Evolutionary conservation across 805 yeast genomes (phyloP).

Genomic region (Wickerhamiella galacta): DNA sequence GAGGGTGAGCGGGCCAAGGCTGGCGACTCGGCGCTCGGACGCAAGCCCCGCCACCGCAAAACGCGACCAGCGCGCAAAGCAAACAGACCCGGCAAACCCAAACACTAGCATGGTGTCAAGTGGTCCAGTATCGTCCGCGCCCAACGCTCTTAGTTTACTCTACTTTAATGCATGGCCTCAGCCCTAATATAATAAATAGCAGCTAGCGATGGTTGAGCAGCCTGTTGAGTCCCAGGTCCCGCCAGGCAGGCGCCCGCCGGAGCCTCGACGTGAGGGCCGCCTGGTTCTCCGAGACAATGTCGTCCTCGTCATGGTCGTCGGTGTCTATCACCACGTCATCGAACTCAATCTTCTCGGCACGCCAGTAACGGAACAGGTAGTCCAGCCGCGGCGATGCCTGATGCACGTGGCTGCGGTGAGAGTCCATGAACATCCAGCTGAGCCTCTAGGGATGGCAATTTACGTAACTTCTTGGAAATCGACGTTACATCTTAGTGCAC

Average conservation of each 20-base stretch:
- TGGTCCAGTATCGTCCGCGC: no score
- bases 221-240: slow-evolving; percentile 8
- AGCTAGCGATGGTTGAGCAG: neutral
- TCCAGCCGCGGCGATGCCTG: slow-evolving; percentile 16
- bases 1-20: slow-evolving; percentile 21
- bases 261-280: slow-evolving; percentile 5
- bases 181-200: neutral
- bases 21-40: slow-evolving; percentile 10
- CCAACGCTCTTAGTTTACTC: neutral
- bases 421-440: slow-evolving; percentile 15
- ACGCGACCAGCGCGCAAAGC: neutral
- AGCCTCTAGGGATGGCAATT: neutral
- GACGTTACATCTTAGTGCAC: neutral
- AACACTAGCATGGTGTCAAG: neutral
- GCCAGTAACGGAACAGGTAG: slow-evolving; percentile 19
- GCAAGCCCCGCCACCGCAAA: slow-evolving; percentile 10
- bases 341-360: slow-evolving; percentile 15
- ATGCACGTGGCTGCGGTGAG: slow-evolving; percentile 20
- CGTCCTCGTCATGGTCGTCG: slow-evolving; percentile 16
- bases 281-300: slow-evolving; percentile 13
- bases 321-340: slow-evolving; percentile 16
- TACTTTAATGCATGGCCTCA: neutral
- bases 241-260: slow-evolving; percentile 11
- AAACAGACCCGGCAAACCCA: neutral
- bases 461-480: neutral